Evolutionary conservation across 202 grass and related monocot genomes (phyloP), one percentile per base, ranked within the genome.

Genomic region (Elaeis oleifera): DNA sequence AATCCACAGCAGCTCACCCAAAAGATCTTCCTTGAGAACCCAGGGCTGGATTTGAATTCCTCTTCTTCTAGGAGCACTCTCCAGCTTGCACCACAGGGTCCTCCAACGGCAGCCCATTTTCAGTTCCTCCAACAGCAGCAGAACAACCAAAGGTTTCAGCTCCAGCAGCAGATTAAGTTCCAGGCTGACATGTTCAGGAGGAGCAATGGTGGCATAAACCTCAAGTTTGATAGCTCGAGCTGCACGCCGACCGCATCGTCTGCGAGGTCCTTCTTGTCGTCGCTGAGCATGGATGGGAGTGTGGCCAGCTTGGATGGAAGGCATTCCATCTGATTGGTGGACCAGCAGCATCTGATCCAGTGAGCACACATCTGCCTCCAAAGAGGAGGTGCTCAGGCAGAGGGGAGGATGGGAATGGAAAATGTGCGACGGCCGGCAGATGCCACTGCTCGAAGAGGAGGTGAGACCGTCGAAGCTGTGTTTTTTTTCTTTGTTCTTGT

Each of bases 381-480:
- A 99, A 89, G 83, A 86, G 82, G 69, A 68, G 55, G 25, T 85
- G 81, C 15, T 24, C 55, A 26, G 78, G 71, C 29, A 84, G 76
- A 73, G 87, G 60, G 31, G 82, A 81, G 20, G 83, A 84, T 82
- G 72, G 65, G 17, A 83, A 51, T 13, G 84, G 80, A 64, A 99
- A 89, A 72, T 99, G 85, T 20, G 72, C 85, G 23, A 59, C 75
- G 5, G 69, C 61, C 25, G 81, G 83, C 58, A 81, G 80, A 73
- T 99, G 88, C 72, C 88, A 94, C 60, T 94, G 94, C 76, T 77
- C 94, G 0, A 99, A 99, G 81, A 89, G 87, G 53, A 94, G 87
- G 88, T 44, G 36, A 11, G 71, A 14, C 28, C 51, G 67, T 44
- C 50, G 53, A 4, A 78, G 57, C 13, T 70, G 36, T 17, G 0